Evolutionary conservation across 2,329 filamentous ascomycete species (phyloP), one percentile per base, ranked within the genome.

Genomic region (Cyphellophora attinorum): DNA sequence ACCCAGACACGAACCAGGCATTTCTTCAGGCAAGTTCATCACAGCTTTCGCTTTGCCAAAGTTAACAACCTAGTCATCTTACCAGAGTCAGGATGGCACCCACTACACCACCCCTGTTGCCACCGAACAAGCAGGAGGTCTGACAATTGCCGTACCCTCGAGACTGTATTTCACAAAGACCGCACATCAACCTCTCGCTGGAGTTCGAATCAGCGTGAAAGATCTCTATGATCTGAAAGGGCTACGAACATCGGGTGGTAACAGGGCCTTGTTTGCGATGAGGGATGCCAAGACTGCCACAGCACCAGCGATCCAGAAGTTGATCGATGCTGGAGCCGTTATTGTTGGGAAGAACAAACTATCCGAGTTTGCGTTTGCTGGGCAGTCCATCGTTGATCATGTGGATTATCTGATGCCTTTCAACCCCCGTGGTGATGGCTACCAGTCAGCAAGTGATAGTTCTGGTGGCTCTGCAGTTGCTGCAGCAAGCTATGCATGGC

Each of bases 341-440:
- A 19, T 48, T 12, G 33, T 46, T 6, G 45, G 45, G 12, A 41
- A 46, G 30, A 17, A 41, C 13, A 45, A 46, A 29, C 39, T 41
- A 5, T 43, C 39, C 11, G 41, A 48, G 19, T 46, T 48, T 25
- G 44, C 41, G 10, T 37, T 44, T 35, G 45, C 41, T 8, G 16
- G 38, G n/a, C 37, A 45, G 21, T 37, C 41, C 11, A 25, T n/a
- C 8, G 31, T 19, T 15, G 41, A 46, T 13, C 46, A 56, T 55
- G 50, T 56, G 1, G 57, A 61, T 30, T 55, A 52, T 27, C 50
- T 54, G 34, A 53, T 48, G 15, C 58, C 59, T 1, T 60, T 59
- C 41, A 61, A 61, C 28, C 54, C 57, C 10, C 47, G 57, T 11
- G 57, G 54, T 5, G 59, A 53, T 37, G 55, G 57, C 10, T 57